These are phyloP conservation scores for Gossypium sturtianum DNA, from an alignment of 345 rosid species.

Conservation along the genomic window DNA sequence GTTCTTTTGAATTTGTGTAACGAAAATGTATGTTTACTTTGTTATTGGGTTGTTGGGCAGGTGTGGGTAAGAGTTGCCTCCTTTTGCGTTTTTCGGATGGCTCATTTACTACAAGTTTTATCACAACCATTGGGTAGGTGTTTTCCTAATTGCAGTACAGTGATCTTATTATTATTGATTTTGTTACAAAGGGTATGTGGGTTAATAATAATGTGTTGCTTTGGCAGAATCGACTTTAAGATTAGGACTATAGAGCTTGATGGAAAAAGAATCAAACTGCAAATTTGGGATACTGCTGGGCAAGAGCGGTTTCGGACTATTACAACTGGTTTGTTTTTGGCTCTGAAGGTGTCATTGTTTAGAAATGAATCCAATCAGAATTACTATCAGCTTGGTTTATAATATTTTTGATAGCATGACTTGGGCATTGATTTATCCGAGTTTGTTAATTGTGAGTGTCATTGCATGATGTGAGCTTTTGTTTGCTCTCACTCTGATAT, in stretches of 20 bases:
- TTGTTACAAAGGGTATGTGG: background rate
- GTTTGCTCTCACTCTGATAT: background rate
- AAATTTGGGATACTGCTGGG: slow-evolving; percentile 95
- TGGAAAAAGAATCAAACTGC: slow-evolving; percentile 88
- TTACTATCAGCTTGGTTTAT: background rate
- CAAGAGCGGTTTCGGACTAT: slow-evolving; percentile 85
- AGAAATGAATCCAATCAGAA: background rate
- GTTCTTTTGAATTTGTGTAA: background rate
- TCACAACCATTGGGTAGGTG: slow-evolving; percentile 87
- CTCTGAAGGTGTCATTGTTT: background rate
- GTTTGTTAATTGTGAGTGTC: background rate
- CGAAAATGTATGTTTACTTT: background rate
- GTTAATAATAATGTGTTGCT: slow-evolving; percentile 11
- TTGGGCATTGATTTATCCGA: background rate
- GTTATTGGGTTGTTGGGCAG: slow-evolving; percentile 25
- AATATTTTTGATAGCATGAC: background rate
- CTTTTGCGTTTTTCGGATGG: slow-evolving; percentile 92
- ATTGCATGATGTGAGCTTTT: background rate
- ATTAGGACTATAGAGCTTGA: slow-evolving; percentile 93
- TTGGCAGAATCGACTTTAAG: slow-evolving; percentile 84
- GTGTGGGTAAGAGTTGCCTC: slow-evolving; percentile 94
- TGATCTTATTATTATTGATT: background rate
- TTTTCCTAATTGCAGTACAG: background rate
- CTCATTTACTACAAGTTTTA: slow-evolving; percentile 93
- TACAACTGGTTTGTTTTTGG: slow-evolving; percentile 66